Evolutionary conservation across 1,284 basidiomycete species (phyloP), one percentile per base, ranked within the genome.

Genomic region (Malassezia dermatis): DNA sequence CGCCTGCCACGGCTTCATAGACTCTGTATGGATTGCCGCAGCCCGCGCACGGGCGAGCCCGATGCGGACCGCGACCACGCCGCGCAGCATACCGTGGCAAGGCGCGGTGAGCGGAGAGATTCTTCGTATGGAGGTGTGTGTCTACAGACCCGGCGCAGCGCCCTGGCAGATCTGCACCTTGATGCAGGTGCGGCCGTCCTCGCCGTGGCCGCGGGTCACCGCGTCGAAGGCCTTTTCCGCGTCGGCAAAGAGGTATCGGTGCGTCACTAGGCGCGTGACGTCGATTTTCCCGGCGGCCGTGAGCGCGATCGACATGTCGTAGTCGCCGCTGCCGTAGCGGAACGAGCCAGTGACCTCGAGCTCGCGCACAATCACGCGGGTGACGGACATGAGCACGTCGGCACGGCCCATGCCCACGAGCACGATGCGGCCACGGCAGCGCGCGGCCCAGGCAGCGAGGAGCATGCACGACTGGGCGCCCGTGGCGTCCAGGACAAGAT

Each of bases 291-390:
- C 78, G 21, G 78, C 73, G 45, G 78, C 75, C 44, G 80, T 80
- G 31, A 82, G 76, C 35, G 77, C 77, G 59, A 82, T 80, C 30
- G 80, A 78, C n/a, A 79, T 76, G n/a, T 76, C 71, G 64, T 79
- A 79, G 44, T 86, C 84, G 24, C 86, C 88, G 43, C 86, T 82
- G 10, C 84, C 86, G 63, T 86, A 89, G 59, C 88, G 84, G 84
- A 90, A 89, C 15, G 86, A 88, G 30, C 65, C 65, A 12, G 58
- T 59, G 34, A 67, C 26, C 43, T 61, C 41, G 44, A 67, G 49
- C 45, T 67, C 65, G 44, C 61, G 63, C 44, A 67, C 65, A 35
- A 61, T 57, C 32, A 65, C 43, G n/a, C 60, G 76, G 31, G 81
- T 80, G 64, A 77, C 70, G n/a, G 77, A 77, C 48, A 78, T 53